Evolutionary conservation across 1,284 basidiomycete species (phyloP).

Genomic region (Papiliotrema fonsecae): DNA sequence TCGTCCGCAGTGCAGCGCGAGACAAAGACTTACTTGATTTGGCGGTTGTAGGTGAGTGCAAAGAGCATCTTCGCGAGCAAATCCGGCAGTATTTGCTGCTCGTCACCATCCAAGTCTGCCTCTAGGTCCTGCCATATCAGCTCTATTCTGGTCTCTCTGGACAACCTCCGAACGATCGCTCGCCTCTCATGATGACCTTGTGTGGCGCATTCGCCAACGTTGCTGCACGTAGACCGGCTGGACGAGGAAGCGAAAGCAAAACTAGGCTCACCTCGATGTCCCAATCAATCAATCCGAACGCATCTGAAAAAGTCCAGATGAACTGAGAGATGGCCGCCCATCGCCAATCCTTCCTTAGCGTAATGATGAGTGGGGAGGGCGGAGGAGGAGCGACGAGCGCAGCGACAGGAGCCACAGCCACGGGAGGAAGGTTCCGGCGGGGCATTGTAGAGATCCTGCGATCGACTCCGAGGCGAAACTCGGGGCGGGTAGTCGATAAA

Average conservation of each 20-base stretch:
- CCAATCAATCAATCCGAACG: constrained; percentile 43
- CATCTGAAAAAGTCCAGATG: constrained; percentile 45
- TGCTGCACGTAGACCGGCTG: too few relatives aligned
- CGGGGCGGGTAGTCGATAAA: background rate
- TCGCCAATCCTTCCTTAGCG: constrained; percentile 43
- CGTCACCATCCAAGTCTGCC: constrained; percentile 49
- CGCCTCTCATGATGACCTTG: too few relatives aligned
- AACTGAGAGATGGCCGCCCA: constrained; percentile 49
- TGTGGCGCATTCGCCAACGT: too few relatives aligned
- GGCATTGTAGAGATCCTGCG: too few relatives aligned
- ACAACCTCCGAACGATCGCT: background rate
- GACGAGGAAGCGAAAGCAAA: background rate
- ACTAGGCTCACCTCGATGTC: constrained; percentile 40
- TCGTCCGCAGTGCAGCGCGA: too few relatives aligned
- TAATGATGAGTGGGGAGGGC: constrained; percentile 41
- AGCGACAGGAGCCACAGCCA: constrained; percentile 23
- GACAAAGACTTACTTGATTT: constrained; percentile 47
- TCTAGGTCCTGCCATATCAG: constrained; percentile 45
- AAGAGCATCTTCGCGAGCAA: constrained; percentile 50
- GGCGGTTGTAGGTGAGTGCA: constrained; percentile 51
- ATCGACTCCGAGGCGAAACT: too few relatives aligned
- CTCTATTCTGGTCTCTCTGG: background rate
- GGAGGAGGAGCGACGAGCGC: constrained; percentile 29
- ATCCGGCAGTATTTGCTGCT: constrained; percentile 47
- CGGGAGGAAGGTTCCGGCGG: constrained; percentile 16